A percentile compares a stretch with the other conserved stretches of the same genome.
phyloP scores from a whole-genome alignment of 2,329 filamentous ascomycete species.

The Chaetothyriales sp. region DNA sequence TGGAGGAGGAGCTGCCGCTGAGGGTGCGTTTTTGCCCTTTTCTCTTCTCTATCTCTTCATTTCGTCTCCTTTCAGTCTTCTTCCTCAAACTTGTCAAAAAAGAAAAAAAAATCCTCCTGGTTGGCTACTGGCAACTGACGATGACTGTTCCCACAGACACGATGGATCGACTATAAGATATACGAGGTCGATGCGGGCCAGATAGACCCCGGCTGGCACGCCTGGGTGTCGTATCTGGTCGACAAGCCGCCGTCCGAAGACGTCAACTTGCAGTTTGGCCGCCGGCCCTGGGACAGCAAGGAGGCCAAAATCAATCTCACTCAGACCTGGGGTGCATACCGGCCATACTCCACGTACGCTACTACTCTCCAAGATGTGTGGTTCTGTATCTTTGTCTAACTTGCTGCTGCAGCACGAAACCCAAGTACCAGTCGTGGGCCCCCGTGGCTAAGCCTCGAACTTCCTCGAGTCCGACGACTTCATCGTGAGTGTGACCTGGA shows the following conservation, averaged over 20 bases:
- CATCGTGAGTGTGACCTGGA: neutral
- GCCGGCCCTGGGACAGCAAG: slow-evolving; percentile 60
- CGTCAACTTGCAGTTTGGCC: slow-evolving; percentile 49
- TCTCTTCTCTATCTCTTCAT: neutral
- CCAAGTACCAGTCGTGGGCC: slow-evolving; percentile 22
- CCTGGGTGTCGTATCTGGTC: slow-evolving; percentile 88
- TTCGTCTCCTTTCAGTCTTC: slow-evolving; percentile 1
- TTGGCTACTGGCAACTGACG: slow-evolving; percentile 5
- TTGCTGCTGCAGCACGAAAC: slow-evolving; percentile 22
- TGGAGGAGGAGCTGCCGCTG: slow-evolving; percentile 74
- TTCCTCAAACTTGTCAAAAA: neutral
- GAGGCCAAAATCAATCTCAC: slow-evolving; percentile 64
- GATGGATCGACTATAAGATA: slow-evolving; percentile 95
- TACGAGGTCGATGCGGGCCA: slow-evolving; percentile 51
- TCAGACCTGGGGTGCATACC: slow-evolving; percentile 62
- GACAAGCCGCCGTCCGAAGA: slow-evolving; percentile 74
- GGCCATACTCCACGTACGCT: slow-evolving; percentile 78
- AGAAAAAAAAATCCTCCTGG: too few species aligned
- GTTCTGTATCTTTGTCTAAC: too few species aligned
- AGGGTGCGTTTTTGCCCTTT: slow-evolving; percentile 13
- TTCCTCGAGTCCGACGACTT: slow-evolving; percentile 5
- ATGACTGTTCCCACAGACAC: slow-evolving; percentile 38
- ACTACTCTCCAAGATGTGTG: neutral
- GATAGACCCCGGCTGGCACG: slow-evolving; percentile 94
- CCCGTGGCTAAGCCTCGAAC: slow-evolving; percentile 22